A percentile compares a stretch with the other conserved stretches of the same genome.
phyloP scores from a whole-genome alignment of 805 yeast species.

The Schwanniomyces occidentalis region DNA sequence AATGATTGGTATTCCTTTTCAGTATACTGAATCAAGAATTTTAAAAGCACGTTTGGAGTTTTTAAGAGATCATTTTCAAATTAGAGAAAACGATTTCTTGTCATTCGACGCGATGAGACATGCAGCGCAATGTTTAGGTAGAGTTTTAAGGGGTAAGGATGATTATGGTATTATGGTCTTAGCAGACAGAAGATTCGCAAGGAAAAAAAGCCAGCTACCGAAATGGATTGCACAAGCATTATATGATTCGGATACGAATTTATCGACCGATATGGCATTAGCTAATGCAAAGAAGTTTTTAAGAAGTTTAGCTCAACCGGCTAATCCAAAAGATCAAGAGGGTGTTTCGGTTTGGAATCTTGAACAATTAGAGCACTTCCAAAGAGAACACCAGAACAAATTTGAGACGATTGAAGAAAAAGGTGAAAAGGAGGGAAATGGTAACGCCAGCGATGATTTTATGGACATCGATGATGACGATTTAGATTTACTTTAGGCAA shows the following conservation, averaged over 20 bases:
- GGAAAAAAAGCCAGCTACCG: slow-evolving; percentile 85
- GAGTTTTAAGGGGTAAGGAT: slow-evolving; percentile 96
- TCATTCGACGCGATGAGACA: slow-evolving; percentile 99
- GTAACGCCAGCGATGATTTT: slow-evolving; percentile 35
- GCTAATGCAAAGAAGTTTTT: slow-evolving; percentile 92
- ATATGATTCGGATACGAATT: slow-evolving; percentile 84
- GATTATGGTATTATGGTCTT: slow-evolving; percentile 98
- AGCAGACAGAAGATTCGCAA: slow-evolving; percentile 89
- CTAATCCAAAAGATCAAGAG: slow-evolving; percentile 84
- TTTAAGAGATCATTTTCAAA: slow-evolving; percentile 87
- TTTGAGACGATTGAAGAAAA: slow-evolving; percentile 8
- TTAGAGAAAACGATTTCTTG: slow-evolving; percentile 88
- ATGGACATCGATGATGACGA: slow-evolving; percentile 51
- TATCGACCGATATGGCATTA: slow-evolving; percentile 96
- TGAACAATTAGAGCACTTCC: slow-evolving; percentile 62
- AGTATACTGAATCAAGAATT: slow-evolving; percentile 95
- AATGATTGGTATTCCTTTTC: slow-evolving; percentile 99
- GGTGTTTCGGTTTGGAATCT: slow-evolving; percentile 93
- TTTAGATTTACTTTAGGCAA: slow-evolving; percentile 33
- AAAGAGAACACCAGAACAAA: slow-evolving; percentile 47
- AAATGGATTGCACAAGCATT: slow-evolving; percentile 97
- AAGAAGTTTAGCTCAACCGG: slow-evolving; percentile 92
- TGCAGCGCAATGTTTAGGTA: slow-evolving; percentile 97
- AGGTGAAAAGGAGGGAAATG: slow-evolving; percentile 16
- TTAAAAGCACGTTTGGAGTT: slow-evolving; percentile 93